A percentile compares a stretch with the other conserved stretches of the same genome.
Conservation (phyloP, 2,329 filamentous ascomycete species). For the Hymenoscyphus fraxineus region DNA sequence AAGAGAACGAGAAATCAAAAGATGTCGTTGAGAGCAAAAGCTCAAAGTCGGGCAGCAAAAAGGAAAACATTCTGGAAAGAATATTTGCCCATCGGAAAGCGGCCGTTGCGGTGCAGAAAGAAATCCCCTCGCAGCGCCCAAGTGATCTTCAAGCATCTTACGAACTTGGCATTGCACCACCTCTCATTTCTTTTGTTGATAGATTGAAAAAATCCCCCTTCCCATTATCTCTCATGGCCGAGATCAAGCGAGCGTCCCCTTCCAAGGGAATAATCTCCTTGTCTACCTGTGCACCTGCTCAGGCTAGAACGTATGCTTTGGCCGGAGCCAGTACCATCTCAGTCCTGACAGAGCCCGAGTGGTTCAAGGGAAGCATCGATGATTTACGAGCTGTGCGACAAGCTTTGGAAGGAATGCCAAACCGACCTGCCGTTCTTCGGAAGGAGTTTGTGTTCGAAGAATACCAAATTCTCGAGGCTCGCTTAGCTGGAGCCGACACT, state of each 20-base stretch:
- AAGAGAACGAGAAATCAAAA: slow-evolving; percentile 64
- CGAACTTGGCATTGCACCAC: slow-evolving; percentile 77
- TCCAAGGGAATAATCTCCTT: slow-evolving; percentile 94
- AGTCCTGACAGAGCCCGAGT: slow-evolving; percentile 96
- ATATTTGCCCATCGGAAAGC: slow-evolving; percentile 82
- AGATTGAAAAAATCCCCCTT: slow-evolving; percentile 79
- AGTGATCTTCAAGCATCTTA: slow-evolving; percentile 84
- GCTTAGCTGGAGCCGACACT: slow-evolving; percentile 89
- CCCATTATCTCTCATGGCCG: slow-evolving; percentile 89
- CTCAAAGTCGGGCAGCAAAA: slow-evolving; percentile 36
- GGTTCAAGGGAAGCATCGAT: slow-evolving; percentile 98
- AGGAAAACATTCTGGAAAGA: slow-evolving; percentile 81
- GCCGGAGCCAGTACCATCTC: slow-evolving; percentile 96
- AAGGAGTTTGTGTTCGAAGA: slow-evolving; percentile 99
- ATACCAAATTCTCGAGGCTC: slow-evolving; percentile 94
- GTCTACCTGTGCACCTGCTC: slow-evolving; percentile 79
- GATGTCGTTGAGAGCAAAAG: slow-evolving; percentile 37
- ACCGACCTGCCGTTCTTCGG: slow-evolving; percentile 83
- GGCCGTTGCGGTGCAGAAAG: slow-evolving; percentile 75
- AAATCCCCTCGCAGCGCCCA: slow-evolving; percentile 77
- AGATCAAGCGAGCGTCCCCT: slow-evolving; percentile 94
- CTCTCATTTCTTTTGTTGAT: slow-evolving; percentile 74
- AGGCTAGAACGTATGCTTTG: slow-evolving; percentile 86
- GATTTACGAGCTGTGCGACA: slow-evolving; percentile 84
- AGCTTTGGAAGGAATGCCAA: slow-evolving; percentile 85